A percentile compares a stretch with the other conserved stretches of the same genome.
Evolutionary conservation across 2,329 filamentous ascomycete genomes (phyloP).

Genomic region (Neodidymelliopsis sp.): DNA sequence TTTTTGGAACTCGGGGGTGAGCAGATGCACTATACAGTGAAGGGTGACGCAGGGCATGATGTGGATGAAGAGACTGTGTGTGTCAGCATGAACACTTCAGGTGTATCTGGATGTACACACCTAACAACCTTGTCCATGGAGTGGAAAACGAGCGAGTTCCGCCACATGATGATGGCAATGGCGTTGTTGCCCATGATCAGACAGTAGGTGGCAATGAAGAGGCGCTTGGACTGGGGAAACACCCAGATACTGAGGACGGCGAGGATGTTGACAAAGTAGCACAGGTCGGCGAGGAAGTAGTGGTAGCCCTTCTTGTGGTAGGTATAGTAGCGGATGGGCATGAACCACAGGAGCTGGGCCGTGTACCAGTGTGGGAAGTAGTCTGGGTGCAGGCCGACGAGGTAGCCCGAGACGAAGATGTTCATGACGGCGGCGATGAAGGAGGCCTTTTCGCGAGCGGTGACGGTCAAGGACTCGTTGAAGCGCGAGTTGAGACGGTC

Average conservation of each 20-base stretch:
- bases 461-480: slow-evolving; percentile 90
- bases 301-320: slow-evolving; percentile 87
- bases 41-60: slow-evolving; percentile 97
- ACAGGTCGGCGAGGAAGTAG: slow-evolving; percentile 96
- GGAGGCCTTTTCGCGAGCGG: slow-evolving; percentile 88
- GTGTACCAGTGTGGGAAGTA: slow-evolving; percentile 96
- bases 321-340: slow-evolving; percentile 92
- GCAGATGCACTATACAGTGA: slow-evolving; percentile 89
- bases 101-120: slow-evolving; percentile 45
- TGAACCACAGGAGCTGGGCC: slow-evolving; percentile 86
- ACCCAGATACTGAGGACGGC: slow-evolving; percentile 84
- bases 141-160: slow-evolving; percentile 97
- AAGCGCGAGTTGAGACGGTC: slow-evolving; percentile 84
- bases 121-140: slow-evolving; percentile 97
- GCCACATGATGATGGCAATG: slow-evolving; percentile 98
- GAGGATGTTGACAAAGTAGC: slow-evolving; percentile 96
- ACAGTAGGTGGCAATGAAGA: slow-evolving; percentile 92
- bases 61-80: slow-evolving; percentile 85
- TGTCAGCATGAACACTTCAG: slow-evolving; percentile 17
- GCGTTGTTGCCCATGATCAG: slow-evolving; percentile 96
- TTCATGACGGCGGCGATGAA: slow-evolving; percentile 98
- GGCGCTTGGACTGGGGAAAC: slow-evolving; percentile 86
- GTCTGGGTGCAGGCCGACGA: slow-evolving; percentile 85
- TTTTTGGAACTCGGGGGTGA: slow-evolving; percentile 69
- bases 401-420: slow-evolving; percentile 94